Conservation (phyloP, 176 grass and related monocot species). For the Themeda triandra region DNA sequence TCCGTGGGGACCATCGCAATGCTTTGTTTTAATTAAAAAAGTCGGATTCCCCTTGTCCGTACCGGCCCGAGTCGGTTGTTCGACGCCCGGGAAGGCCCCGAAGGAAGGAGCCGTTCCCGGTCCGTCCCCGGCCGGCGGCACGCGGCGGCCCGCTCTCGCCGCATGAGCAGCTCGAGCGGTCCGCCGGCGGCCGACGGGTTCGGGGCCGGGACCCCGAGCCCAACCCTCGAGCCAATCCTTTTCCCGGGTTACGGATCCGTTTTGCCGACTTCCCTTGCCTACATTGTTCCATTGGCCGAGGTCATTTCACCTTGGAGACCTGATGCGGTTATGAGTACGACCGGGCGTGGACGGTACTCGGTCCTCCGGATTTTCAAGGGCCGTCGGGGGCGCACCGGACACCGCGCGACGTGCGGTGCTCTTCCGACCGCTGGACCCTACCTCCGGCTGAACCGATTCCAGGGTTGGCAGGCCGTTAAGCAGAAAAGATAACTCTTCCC, state of each 20-base stretch:
- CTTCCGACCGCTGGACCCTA: slow-evolving; percentile 57
- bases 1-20: too few relatives aligned
- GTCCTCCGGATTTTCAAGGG: slow-evolving; percentile 67
- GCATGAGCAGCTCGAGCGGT: too few relatives aligned
- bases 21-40: too few relatives aligned
- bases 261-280: slow-evolving; percentile 83
- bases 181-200: too few relatives aligned
- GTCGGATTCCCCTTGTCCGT: too few relatives aligned
- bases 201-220: too few relatives aligned
- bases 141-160: too few relatives aligned
- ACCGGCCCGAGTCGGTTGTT: too few relatives aligned
- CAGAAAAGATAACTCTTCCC: slow-evolving; percentile 74
- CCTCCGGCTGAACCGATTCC: slow-evolving; percentile 52
- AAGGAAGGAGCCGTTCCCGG: too few relatives aligned
- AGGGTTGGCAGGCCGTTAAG: neutral
- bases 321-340: slow-evolving; percentile 71
- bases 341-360: slow-evolving; percentile 42
- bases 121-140: too few relatives aligned
- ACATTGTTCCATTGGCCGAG: slow-evolving; percentile 66
- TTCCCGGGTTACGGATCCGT: slow-evolving; percentile 73
- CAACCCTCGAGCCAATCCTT: too few relatives aligned
- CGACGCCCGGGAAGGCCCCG: too few relatives aligned
- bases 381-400: slow-evolving; percentile 28
- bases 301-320: slow-evolving; percentile 80
- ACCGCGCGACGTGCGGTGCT: slow-evolving; percentile 32